These are phyloP conservation scores for Nemania abortiva DNA, from an alignment of 2,329 filamentous ascomycete genomes.

Conservation along the genomic window DNA sequence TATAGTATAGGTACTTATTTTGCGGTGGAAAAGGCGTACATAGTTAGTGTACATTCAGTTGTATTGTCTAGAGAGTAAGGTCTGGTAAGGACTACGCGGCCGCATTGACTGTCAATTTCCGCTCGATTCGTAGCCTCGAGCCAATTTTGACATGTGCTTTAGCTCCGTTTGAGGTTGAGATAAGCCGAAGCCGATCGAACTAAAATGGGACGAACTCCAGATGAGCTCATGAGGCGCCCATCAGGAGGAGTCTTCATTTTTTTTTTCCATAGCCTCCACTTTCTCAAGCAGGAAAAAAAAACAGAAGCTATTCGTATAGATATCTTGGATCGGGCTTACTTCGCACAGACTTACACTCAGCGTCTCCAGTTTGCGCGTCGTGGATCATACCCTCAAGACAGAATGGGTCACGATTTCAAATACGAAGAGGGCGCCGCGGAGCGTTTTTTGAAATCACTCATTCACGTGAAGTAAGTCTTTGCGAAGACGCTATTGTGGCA, in stretches of 20 bases:
- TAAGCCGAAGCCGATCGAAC: neutral
- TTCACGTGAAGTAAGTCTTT: neutral
- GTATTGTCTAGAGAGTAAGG: no score
- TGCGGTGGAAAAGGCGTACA: neutral
- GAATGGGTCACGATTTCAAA: neutral
- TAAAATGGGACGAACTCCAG: neutral
- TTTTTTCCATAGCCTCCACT: neutral
- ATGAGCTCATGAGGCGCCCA: conserved; percentile 1
- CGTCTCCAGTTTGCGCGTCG: neutral
- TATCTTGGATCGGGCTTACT: conserved; percentile 6
- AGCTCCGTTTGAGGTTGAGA: neutral
- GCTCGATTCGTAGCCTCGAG: neutral
- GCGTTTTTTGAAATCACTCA: neutral
- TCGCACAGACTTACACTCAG: conserved; percentile 4
- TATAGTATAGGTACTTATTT: neutral
- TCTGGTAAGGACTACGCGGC: neutral
- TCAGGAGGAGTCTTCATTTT: no score
- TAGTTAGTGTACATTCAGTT: neutral
- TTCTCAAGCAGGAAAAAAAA: neutral
- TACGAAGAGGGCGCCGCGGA: no score
- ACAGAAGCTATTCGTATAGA: neutral
- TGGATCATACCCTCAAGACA: neutral
- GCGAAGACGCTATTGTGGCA: neutral
- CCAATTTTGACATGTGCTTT: neutral
- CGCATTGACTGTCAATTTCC: neutral